Base-by-base conservation (phyloP, 2,329 filamentous ascomycete species). In the Neopestalotiopsis rosae region DNA sequence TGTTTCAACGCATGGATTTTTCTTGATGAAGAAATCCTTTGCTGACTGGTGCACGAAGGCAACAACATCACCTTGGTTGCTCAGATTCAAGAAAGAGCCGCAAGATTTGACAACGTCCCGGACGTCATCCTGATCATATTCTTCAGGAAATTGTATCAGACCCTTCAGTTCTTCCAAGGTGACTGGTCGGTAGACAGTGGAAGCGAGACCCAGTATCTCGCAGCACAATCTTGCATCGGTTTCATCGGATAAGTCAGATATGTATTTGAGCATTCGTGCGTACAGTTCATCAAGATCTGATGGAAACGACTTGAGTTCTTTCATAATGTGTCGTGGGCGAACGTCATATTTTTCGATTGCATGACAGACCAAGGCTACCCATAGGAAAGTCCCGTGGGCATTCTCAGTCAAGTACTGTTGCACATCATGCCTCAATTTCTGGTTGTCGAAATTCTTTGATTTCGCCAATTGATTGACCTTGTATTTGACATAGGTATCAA, bases 21-120 rank as follows among this genome's bases (percentile, higher is more conserved):
- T 40, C 5, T 68, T 38, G 28, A 58, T 17, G 1, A 86, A 68
- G 70, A 76, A 83, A 20, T 85, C 82, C 69, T 83, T 83, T 0
- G 81, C 83, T 3, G 82, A 84, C 68, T 82, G 79, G 69, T 85
- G 81, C 1, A 85, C 76, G 69, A 83, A 79, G 59, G 74, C 79
- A 6, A 84, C 59, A 0, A 38, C 69, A 1, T 52, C 68, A 0
- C 79, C 64, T 49, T 73, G 74, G 4, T 45, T 45, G 42, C 13
- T 45, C 13, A 42, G 81, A 14, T 1, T 75, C 81, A 0, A 85
- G 71, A 65, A 85, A 82, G 80, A 85, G 20, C 81, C 79, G 69
- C 80, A 85, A 3, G 68, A 17, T 2, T 69, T 42, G 12, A 85
- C 73, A 7, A 82, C 71, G 5, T 79, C 68, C 38, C 62, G 17